Evolutionary conservation across 805 yeast species (phyloP), one percentile per base, ranked within the genome.

Genomic region (Nakazawaea wyomingensis): DNA sequence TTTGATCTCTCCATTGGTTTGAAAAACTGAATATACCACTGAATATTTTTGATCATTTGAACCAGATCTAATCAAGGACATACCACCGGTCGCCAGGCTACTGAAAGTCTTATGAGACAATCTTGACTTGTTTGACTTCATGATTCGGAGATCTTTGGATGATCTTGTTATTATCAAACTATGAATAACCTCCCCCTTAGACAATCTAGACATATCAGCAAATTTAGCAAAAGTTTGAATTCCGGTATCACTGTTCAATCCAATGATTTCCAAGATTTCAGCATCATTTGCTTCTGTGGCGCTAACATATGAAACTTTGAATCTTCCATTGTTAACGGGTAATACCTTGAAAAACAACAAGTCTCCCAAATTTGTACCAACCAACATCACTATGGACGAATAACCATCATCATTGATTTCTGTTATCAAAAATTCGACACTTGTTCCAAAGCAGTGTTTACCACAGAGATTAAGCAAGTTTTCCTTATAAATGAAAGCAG

Each of bases 351-450:
- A 86, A 0, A 79, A 70, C 21, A 82, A 48, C 10, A 88, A 55
- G 44, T 85, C 84, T 14, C 97, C 97, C 13, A 65, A 64, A 44
- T 78, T 75, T 0, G 96, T 84, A 19, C 98, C 98, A 10, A 81
- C 84, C 19, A 76, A 62, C 62, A 90, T 60, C 20, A 85, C 53
- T 29, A 90, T 76, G n/a, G 88, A 80, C 0, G 93, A 80, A 52
- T 72, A 84, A 0, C 73, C 74, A 44, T 85, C 93, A 22, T 74
- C 78, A 1, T 80, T 85, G 40, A 74, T 66, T 28, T 76, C 77
- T 70, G 85, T 76, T 19, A 85, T 82, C 0, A 90, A 74, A 59
- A 90, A 87, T 50, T 87, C 89, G 39, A 86, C 58, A 1, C 74
- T 55, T 0, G 95, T 82, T 2, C 82, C 74, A 16, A 30, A 20